Evolutionary conservation across 192 early-diverging fungal genomes (phyloP).

Genomic region (Entrophospora sp.): DNA sequence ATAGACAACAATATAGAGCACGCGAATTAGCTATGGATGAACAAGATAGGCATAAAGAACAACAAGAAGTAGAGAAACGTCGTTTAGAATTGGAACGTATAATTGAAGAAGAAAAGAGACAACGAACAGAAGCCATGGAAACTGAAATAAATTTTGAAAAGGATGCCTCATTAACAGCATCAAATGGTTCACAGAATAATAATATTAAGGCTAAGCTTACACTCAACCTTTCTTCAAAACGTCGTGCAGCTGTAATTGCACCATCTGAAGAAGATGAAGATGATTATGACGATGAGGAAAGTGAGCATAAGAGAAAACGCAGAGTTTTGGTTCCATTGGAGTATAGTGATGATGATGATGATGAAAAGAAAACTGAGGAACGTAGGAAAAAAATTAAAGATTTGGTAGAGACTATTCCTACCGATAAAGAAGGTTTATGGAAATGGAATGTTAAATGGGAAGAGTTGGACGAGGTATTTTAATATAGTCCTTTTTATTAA

Average conservation of each 20-base stretch:
- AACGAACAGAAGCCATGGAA: constrained; percentile 23
- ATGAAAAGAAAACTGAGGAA: constrained; percentile 61
- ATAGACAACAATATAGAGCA: constrained; percentile 44
- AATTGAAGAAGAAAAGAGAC: constrained; percentile 21
- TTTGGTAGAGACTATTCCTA: constrained; percentile 60
- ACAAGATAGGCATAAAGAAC: constrained; percentile 45
- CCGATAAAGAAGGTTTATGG: constrained; percentile 59
- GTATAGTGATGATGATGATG: constrained; percentile 38
- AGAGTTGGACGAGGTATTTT: constrained; percentile 55
- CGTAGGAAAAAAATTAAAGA: constrained; percentile 52
- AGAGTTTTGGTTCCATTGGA: constrained; percentile 43
- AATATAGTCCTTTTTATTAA: too few relatives aligned
- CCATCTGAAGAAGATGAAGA: constrained; percentile 23
- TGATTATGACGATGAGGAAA: constrained; percentile 46
- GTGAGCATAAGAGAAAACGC: constrained; percentile 36
- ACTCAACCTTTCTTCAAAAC: constrained; percentile 25
- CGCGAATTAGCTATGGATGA: constrained; percentile 67
- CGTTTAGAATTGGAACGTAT: constrained; percentile 23
- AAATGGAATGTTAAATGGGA: constrained; percentile 72
- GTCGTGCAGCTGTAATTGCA: constrained; percentile 20
- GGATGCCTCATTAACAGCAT: background rate
- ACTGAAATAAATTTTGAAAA: background rate
- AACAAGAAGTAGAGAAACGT: constrained; percentile 36
- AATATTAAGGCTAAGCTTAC: constrained; percentile 6
- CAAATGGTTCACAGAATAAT: constrained; percentile 22